Base-by-base conservation (phyloP, 2,329 filamentous ascomycete species). In the Aurifilum marmelostoma region DNA sequence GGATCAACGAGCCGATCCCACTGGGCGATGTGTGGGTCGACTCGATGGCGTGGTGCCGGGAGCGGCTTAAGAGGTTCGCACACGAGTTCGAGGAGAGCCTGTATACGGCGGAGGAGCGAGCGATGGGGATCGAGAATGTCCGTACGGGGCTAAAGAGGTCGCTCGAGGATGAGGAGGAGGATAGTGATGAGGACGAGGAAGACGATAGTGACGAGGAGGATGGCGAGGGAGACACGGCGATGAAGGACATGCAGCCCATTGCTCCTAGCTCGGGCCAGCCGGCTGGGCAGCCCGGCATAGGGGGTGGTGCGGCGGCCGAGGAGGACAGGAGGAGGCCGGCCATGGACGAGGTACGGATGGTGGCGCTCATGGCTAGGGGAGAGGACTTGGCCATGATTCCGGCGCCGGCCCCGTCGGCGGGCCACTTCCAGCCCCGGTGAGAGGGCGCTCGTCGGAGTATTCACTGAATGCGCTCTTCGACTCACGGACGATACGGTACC, bases 71-170 rank as follows among this genome's bases (percentile, higher is more conserved):
- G 9, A 71, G 75, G 9, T 85, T 84, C 71, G 79, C 80, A 21
- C 69, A 74, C 43, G 77, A 81, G 43, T 83, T 88, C 72, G 87
- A 83, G 74, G 81, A 82, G n/a, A 89, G 91, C 67, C 84, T 89
- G 68, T 96, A 89, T 77, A 95, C 92, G 1, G 82, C 87, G 3
- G 89, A 90, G 74, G 93, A 96, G 81, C 84, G 87, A 65, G 88
- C 86, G 69, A 73, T 77, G 69, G 92, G 92, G 8, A 78, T 91
- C 14, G 87, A 91, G 75, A 90, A 88, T 73, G 90, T 94, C 60
- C 84, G 89, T 50, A 95, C 92, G 0, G 92, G 92, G 0, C 78
- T 96, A 75, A 85, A 79, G 75, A 84, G 87, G 2, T 74, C 88
- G 16, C 84, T 85, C 63, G 83, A 85, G 29, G 82, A 84, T 0